These are phyloP conservation scores for Coemansia sp. DNA, from an alignment of 192 early-diverging fungal genomes.

Conservation along the genomic window DNA sequence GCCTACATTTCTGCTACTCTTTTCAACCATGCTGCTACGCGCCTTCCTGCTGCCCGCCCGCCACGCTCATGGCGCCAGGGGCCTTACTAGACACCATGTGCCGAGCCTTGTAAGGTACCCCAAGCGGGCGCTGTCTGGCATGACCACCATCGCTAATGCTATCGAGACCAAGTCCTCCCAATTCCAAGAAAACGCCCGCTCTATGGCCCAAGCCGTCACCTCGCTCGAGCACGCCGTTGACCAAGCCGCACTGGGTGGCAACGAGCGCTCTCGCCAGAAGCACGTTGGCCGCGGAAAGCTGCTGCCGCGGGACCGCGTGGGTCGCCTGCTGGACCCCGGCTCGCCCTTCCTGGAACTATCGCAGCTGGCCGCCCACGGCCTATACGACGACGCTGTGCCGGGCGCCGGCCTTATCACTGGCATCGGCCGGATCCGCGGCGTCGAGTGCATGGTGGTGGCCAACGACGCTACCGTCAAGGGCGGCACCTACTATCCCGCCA, in stretches of 20 bases:
- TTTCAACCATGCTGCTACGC: too few relatives aligned
- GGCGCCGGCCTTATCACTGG: conserved; percentile 92
- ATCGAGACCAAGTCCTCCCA: conserved; percentile 20
- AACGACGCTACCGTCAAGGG: conserved; percentile 99
- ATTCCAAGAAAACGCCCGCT: conserved; percentile 36
- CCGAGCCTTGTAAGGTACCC: too few relatives aligned
- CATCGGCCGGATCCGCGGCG: conserved; percentile 84
- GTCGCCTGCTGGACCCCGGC: conserved; percentile 38
- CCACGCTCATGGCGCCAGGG: too few relatives aligned
- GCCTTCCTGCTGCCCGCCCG: too few relatives aligned
- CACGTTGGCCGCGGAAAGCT: conserved; percentile 83
- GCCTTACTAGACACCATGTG: too few relatives aligned
- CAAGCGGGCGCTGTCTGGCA: too few relatives aligned
- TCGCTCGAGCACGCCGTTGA: conserved; percentile 29
- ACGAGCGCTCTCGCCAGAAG: conserved; percentile 70
- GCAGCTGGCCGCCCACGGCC: conserved; percentile 81
- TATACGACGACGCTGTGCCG: conserved; percentile 81
- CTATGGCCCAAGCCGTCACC: conserved; percentile 23
- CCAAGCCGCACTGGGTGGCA: conserved; percentile 61
- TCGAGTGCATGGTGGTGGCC: conserved; percentile 94
- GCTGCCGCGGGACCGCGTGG: conserved; percentile 76
- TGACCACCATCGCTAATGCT: conserved; percentile 33
- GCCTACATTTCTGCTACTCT: too few relatives aligned
- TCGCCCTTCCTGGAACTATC: conserved; percentile 94
- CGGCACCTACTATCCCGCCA: conserved; percentile 93